These are phyloP conservation scores for Gleditsia sinensis DNA, from an alignment of 306 rosid genomes.

Conservation along the genomic window DNA sequence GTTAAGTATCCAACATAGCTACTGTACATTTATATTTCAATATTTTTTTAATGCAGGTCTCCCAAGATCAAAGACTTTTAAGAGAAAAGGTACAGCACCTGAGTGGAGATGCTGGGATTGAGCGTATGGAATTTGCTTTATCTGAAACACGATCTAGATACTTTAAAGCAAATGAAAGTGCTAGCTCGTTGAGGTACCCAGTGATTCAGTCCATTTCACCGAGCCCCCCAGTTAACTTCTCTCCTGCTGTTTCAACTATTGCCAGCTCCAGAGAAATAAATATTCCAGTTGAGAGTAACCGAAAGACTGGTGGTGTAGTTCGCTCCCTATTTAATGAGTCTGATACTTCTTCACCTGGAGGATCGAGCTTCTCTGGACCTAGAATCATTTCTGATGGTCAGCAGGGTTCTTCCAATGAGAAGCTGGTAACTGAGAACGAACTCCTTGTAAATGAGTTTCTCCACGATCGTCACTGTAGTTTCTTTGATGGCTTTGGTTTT, in stretches of 20 bases:
- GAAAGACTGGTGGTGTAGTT: conserved; percentile 54
- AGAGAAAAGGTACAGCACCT: conserved; percentile 86
- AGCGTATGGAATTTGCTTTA: conserved; percentile 79
- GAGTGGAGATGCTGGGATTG: conserved; percentile 91
- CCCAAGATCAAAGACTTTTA: conserved; percentile 76
- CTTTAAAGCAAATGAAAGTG: conserved; percentile 56
- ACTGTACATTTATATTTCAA: neutral
- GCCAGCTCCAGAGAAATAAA: conserved; percentile 48
- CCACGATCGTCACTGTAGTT: conserved; percentile 58
- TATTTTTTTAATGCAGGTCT: conserved; percentile 55
- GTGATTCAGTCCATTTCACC: conserved; percentile 42
- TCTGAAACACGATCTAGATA: conserved; percentile 82
- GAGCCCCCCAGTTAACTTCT: conserved; percentile 37
- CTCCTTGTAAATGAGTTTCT: conserved; percentile 77
- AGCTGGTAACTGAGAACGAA: conserved; percentile 67
- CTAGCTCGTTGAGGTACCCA: conserved; percentile 49
- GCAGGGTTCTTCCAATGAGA: conserved; percentile 46
- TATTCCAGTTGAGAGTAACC: conserved; percentile 35
- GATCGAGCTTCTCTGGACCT: conserved; percentile 40
- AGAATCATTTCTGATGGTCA: conserved; percentile 43
- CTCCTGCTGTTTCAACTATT: conserved; percentile 34
- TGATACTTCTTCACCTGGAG: conserved; percentile 31
- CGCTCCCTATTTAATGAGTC: conserved; percentile 82
- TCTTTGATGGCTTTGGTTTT: conserved; percentile 49
- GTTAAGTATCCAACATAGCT: neutral